Base-by-base conservation (phyloP, 441 rosid genomes). In the Manihot esculenta region DNA sequence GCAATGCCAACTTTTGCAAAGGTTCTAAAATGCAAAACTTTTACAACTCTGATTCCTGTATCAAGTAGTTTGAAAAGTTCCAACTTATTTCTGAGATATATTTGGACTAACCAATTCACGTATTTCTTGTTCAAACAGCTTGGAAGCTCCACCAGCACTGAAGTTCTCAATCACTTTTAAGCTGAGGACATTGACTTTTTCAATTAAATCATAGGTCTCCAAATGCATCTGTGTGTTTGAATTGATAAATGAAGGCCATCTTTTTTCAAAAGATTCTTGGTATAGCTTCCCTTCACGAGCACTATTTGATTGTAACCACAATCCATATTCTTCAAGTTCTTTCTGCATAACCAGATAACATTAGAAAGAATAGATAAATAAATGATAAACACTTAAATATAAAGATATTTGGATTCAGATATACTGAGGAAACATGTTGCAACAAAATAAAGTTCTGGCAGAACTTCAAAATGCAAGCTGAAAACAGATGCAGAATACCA, bases 21-120 rank as follows among this genome's bases (percentile, higher is more conserved):
- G 14, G 33, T 30, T 30, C 23, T 8, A 10, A 24, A 35, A 33
- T 1, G 21, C 11, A 42, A 38, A 21, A n/a, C 18, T 51, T 24
- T 51, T 41, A 57, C 44, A 9, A 51, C 13, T n/a, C 20, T 50
- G 21, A 14, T 44, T 50, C 49, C 11, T 23, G 42, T 44, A 49
- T 62, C 10, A 48, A 49, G 42, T n/a, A 35, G 65, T 59, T 38
- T 38, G n/a, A 56, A 62, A 61, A 64, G 35, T 42, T 48, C 11
- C 20, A 60, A 13, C 42, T 23, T 33, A 47, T 24, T 17, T 35
- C 42, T 38, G 12, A 10, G 24, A 47, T 51, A 68, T 62, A n/a
- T 66, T 69, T 20, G 21, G 65, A 82, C 94, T 92, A 76, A 92
- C 98, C 92, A 77, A 94, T 84, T 89, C 91, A 9, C 90, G 85